Conservation (phyloP, 345 rosid genomes). For the Brassica rapa region DNA sequence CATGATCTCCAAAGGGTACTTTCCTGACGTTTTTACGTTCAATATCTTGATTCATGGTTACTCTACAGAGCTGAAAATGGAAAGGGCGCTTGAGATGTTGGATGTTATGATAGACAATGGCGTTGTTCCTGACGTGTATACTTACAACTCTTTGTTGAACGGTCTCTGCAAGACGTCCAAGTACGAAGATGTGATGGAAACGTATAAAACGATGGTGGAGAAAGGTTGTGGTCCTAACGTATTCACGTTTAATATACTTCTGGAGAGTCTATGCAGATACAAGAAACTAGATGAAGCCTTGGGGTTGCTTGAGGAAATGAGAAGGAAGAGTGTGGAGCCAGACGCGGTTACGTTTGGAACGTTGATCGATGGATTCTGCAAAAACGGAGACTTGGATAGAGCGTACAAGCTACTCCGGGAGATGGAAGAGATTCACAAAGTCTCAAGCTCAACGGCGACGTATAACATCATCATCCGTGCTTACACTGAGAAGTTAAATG, state of each 20-base stretch:
- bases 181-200: constrained; percentile 78
- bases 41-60: constrained; percentile 87
- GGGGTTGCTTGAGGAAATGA: constrained; percentile 61
- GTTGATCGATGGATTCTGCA: constrained; percentile 67
- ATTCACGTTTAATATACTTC: constrained; percentile 72
- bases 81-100: constrained; percentile 63
- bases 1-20: constrained; percentile 70
- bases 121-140: constrained; percentile 75
- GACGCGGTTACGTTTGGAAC: constrained; percentile 71
- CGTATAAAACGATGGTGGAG: constrained; percentile 62
- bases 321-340: constrained; percentile 53
- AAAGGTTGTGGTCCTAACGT: constrained; percentile 75
- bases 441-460: constrained; percentile 58
- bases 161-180: constrained; percentile 88
- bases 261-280: constrained; percentile 87
- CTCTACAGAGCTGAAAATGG: constrained; percentile 74
- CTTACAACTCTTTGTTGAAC: constrained; percentile 83
- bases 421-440: constrained; percentile 55
- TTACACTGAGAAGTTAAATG: constrained; percentile 63
- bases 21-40: constrained; percentile 82
- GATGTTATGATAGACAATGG: constrained; percentile 68
- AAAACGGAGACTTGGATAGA: constrained; percentile 63
- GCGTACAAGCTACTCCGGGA: constrained; percentile 62
- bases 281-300: constrained; percentile 62
- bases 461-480: constrained; percentile 81